Percentiles rank a stretch among this genome's conserved stretches.
These are phyloP conservation scores for Cladobotryum mycophilum DNA, from an alignment of 2,329 filamentous ascomycete genomes.

Conservation along the genomic window DNA sequence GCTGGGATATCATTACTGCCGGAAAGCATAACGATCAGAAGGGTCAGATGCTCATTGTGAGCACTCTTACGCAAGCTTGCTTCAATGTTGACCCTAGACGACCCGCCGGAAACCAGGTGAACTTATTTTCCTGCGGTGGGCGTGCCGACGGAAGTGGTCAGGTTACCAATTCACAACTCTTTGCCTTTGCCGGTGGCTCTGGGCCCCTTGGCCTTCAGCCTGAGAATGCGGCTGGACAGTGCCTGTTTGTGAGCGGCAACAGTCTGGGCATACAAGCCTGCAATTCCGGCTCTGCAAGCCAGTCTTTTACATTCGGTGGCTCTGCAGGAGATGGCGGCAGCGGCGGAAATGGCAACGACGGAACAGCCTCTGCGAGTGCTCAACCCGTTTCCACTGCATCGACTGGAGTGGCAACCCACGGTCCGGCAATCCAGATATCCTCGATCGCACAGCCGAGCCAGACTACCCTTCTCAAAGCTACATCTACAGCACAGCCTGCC, in stretches of 20 bases:
- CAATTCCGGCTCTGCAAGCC: constrained; percentile 30
- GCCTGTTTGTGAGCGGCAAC: constrained; percentile 39
- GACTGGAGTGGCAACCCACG: no score
- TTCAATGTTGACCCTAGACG: constrained; percentile 52
- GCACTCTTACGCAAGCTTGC: constrained; percentile 51
- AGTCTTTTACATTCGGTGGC: constrained; percentile 34
- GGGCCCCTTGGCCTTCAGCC: constrained; percentile 41
- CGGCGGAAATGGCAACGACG: not conserved
- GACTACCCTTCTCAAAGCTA: not conserved
- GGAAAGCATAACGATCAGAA: constrained; percentile 45
- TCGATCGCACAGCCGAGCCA: not conserved
- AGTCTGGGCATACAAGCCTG: constrained; percentile 40
- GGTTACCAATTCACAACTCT: constrained; percentile 47
- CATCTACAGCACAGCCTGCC: not conserved
- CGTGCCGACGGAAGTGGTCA: constrained; percentile 47
- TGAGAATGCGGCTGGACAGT: constrained; percentile 39
- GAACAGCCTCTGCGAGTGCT: not conserved
- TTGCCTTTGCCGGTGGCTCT: constrained; percentile 37
- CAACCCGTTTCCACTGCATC: not conserved
- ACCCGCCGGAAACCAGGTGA: constrained; percentile 43
- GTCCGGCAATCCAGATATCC: no score
- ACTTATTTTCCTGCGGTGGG: constrained; percentile 54
- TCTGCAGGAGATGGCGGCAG: constrained; percentile 6
- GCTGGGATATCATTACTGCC: constrained; percentile 42
- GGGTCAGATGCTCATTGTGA: constrained; percentile 46